Evolutionary conservation across 225 moss, liverwort and hornwort genomes (phyloP).

Genomic region (Straminergon stramineum): DNA sequence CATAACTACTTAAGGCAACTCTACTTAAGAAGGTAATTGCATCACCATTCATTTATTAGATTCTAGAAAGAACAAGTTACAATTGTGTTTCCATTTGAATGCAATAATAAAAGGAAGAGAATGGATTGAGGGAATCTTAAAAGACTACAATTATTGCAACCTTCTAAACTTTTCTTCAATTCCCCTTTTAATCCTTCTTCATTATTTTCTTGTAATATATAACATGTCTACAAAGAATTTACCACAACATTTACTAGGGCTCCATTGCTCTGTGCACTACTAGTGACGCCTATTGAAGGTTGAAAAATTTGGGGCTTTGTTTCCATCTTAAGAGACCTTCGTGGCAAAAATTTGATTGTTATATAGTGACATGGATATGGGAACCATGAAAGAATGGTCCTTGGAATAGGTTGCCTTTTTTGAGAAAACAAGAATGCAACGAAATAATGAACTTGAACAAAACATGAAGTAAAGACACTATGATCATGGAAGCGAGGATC

Average conservation of each 20-base stretch:
- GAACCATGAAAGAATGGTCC: rapidly evolving
- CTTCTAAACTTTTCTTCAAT: background rate
- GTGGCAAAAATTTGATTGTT: rapidly evolving
- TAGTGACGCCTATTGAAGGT: background rate
- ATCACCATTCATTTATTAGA: background rate
- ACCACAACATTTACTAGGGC: background rate
- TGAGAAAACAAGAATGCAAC: rapidly evolving
- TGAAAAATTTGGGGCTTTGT: rapidly evolving
- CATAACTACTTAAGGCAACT: background rate
- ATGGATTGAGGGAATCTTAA: background rate
- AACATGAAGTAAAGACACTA: background rate
- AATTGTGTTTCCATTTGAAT: background rate
- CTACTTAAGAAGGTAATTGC: rapidly evolving
- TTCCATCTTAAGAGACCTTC: rapidly evolving
- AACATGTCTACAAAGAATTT: rapidly evolving
- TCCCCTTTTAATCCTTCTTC: background rate
- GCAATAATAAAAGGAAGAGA: background rate
- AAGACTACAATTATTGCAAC: background rate
- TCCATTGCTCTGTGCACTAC: rapidly evolving
- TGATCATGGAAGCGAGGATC: background rate
- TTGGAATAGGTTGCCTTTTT: background rate
- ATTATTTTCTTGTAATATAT: background rate
- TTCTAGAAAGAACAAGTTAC: too few relatives aligned
- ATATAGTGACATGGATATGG: rapidly evolving
- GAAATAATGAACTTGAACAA: background rate